Conservation (phyloP, 306 rosid species). For the Gastrolobium villosum region DNA sequence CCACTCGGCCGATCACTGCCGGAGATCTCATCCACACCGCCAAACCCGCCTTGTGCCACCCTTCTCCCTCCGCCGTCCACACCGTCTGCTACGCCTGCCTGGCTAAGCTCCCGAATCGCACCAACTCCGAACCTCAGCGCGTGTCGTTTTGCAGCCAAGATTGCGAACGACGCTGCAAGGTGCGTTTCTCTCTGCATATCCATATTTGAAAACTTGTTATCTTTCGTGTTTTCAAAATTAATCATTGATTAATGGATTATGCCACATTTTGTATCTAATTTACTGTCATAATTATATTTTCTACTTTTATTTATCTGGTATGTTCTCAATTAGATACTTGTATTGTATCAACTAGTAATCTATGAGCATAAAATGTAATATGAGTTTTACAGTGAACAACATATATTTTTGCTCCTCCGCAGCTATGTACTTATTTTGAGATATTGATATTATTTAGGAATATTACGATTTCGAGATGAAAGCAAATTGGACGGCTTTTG, state of each 20-base stretch:
- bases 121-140: slow-evolving; percentile 21
- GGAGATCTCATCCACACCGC: slow-evolving; percentile 89
- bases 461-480: slow-evolving; percentile 68
- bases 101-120: slow-evolving; percentile 46
- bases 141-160: slow-evolving; percentile 64
- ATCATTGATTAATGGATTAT: no score
- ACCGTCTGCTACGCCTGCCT: slow-evolving; percentile 78
- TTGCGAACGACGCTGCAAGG: slow-evolving; percentile 66
- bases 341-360: slow-evolving; percentile 11
- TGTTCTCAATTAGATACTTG: background rate
- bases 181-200: slow-evolving; percentile 14
- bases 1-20: slow-evolving; percentile 71
- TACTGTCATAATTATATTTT: background rate
- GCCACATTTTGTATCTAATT: background rate
- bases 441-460: slow-evolving; percentile 57
- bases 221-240: background rate
- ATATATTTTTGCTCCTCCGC: background rate
- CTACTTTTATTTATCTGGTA: background rate
- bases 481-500: slow-evolving; percentile 76
- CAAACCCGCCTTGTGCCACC: slow-evolving; percentile 73
- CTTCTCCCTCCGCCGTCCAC: slow-evolving; percentile 59
- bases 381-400: slow-evolving; percentile 27
- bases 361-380: background rate
- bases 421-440: slow-evolving; percentile 27
- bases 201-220: no score